Evolutionary conservation across 2,329 filamentous ascomycete genomes (phyloP), one percentile per base, ranked within the genome.

Genomic region (Metarhizium brunneum): DNA sequence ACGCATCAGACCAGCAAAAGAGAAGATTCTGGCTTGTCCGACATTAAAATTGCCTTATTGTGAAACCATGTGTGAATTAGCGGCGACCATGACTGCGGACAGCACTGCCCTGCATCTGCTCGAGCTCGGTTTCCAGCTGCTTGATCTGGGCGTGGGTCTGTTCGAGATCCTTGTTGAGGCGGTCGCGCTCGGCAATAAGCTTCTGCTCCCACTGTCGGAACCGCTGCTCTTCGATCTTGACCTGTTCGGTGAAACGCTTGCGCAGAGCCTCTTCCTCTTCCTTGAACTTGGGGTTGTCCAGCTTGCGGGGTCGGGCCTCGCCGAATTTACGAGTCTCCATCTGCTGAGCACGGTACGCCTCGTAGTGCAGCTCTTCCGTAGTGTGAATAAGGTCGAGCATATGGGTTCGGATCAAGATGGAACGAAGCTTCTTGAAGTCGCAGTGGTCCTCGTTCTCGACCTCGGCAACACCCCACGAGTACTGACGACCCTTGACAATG

Each of bases 281-380:
- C 85, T 99, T 99, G 84, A 97, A 99, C 82, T 99, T 99, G 77
- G 94, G 94, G 82, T 99, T 99, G 79, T 99, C 94, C 66, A 99
- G 82, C 84, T 99, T 99, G 76, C 92, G 84, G 65, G 94, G 94
- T 64, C 92, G 86, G 58, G 92, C 92, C 79, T 99, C 95, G 75
- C 94, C 94, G 66, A 99, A 97, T 78, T 99, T 99, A 77, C 94
- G 86, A 52, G 94, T 99, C 82, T 99, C 94, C 94, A 99, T 99
- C 78, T 99, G 95, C 76, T 95, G 90, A 55, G 94, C 94, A 67
- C 94, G 92, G 82, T 99, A 99, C 59, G 90, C 92, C 77, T 99
- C 94, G 80, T 99, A 99, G 82, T 99, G 94, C 67, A 91, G 86
- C 81, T 99, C 94, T 78, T 99, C 94, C 64, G 94, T 99, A 61